These are phyloP conservation scores for Liriodendron chinense DNA, from an alignment of 164 flowering plant species.

Conservation along the genomic window DNA sequence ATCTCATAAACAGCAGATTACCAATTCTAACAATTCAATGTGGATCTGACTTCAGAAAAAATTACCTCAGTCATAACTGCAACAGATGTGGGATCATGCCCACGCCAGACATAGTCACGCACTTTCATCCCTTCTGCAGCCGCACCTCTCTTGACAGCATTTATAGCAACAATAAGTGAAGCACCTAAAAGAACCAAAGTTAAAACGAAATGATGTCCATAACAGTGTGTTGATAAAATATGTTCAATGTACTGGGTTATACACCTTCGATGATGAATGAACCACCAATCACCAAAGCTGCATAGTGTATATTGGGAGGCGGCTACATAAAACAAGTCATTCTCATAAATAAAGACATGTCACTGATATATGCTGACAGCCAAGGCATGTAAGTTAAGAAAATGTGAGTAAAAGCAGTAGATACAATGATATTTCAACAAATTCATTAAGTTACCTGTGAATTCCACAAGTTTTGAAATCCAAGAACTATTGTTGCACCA, in stretches of 20 bases:
- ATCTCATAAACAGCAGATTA: neutral
- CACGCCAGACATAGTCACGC: slow-evolving; percentile 96
- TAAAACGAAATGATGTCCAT: neutral
- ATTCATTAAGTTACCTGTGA: slow-evolving; percentile 48
- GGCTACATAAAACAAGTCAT: slow-evolving; percentile 45
- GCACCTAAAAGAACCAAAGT: slow-evolving; percentile 55
- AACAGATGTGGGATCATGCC: slow-evolving; percentile 99
- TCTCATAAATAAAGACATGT: slow-evolving; percentile 16
- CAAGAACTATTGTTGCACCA: slow-evolving; percentile 97
- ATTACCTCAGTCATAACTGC: slow-evolving; percentile 99
- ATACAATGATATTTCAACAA: neutral
- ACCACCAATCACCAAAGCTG: slow-evolving; percentile 94
- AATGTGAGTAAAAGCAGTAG: neutral
- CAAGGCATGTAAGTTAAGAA: neutral
- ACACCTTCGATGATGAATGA: slow-evolving; percentile 92
- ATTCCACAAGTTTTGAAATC: slow-evolving; percentile 88
- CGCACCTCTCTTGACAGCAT: slow-evolving; percentile 96
- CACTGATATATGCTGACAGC: slow-evolving; percentile 2
- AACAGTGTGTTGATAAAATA: neutral
- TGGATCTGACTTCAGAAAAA: neutral
- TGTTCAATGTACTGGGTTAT: neutral
- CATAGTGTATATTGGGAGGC: slow-evolving; percentile 73
- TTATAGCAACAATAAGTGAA: slow-evolving; percentile 90
- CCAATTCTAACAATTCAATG: neutral
- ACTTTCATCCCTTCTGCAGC: slow-evolving; percentile 94